phyloP scores from a whole-genome alignment of 257 asterid species.

The Forsythia viridissima region DNA sequence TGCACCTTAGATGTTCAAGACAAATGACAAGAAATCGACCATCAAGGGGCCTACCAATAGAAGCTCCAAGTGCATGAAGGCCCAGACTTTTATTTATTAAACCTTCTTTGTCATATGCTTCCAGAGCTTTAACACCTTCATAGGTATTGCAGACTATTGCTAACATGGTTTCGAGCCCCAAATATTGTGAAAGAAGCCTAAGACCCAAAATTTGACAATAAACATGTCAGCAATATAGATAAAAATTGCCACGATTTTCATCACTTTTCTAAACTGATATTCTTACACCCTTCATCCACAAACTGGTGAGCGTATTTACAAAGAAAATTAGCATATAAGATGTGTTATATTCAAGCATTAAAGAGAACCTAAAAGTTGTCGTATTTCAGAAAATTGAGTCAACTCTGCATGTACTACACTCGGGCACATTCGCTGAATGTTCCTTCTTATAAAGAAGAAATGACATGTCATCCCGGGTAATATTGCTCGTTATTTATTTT shows the following conservation, averaged over 20 bases:
- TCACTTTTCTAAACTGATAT: not conserved
- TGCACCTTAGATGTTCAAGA: conserved; percentile 64
- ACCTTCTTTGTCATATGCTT: conserved; percentile 60
- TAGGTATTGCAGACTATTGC: conserved; percentile 78
- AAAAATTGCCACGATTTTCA: not conserved
- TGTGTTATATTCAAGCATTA: not conserved
- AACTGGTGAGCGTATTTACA: not conserved
- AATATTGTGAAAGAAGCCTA: conserved; percentile 44
- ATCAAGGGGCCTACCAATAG: conserved; percentile 46
- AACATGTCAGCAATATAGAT: conserved; percentile 15
- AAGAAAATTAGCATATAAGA: not conserved
- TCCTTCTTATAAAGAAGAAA: not conserved
- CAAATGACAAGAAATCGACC: conserved; percentile 62
- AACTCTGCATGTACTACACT: not conserved
- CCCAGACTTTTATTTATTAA: conserved; percentile 35
- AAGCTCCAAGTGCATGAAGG: conserved; percentile 44
- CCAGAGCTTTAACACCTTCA: conserved; percentile 63
- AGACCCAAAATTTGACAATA: conserved; percentile 15
- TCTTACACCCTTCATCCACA: not conserved
- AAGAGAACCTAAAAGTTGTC: not conserved
- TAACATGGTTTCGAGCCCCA: conserved; percentile 78
- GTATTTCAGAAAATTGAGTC: not conserved
- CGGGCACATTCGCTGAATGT: not conserved
- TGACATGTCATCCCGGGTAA: not conserved
- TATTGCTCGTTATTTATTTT: not conserved